phyloP scores from a whole-genome alignment of 148 eudicot species.

The Polygonum maritimum region DNA sequence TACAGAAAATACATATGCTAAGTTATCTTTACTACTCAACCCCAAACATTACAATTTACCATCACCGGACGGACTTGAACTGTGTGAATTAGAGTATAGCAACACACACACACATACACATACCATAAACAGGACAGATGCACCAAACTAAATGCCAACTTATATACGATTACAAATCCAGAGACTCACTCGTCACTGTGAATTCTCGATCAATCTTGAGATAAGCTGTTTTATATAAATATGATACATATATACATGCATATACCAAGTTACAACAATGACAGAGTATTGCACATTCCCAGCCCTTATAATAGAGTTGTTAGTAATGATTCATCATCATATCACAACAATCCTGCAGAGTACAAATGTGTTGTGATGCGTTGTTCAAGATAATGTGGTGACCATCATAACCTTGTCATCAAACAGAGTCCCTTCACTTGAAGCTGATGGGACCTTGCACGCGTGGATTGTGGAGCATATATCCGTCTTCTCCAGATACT shows the following conservation, averaged over 20 bases:
- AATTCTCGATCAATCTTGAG: not conserved
- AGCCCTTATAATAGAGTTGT: not conserved
- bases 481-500: conserved; percentile 53
- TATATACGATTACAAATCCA: not conserved
- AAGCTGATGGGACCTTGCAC: conserved; percentile 24
- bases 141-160: not conserved
- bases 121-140: too few relatives aligned
- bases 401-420: conserved; percentile 28
- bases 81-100: too few relatives aligned
- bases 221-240: too few relatives aligned
- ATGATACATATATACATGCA: not conserved
- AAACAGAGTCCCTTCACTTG: conserved; percentile 12
- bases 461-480: conserved; percentile 67
- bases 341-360: not conserved
- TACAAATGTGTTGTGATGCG: not conserved
- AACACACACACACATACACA: too few relatives aligned
- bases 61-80: too few relatives aligned
- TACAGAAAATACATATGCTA: too few relatives aligned
- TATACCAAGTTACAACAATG: not conserved
- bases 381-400: conserved; percentile 16
- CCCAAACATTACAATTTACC: too few relatives aligned
- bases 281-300: not conserved
- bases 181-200: not conserved
- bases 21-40: too few relatives aligned
- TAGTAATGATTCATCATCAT: not conserved